A percentile compares a stretch with the other conserved stretches of the same genome.
Conservation (phyloP, 31 red algal genomes). For the Asparagopsis taxiformis region DNA sequence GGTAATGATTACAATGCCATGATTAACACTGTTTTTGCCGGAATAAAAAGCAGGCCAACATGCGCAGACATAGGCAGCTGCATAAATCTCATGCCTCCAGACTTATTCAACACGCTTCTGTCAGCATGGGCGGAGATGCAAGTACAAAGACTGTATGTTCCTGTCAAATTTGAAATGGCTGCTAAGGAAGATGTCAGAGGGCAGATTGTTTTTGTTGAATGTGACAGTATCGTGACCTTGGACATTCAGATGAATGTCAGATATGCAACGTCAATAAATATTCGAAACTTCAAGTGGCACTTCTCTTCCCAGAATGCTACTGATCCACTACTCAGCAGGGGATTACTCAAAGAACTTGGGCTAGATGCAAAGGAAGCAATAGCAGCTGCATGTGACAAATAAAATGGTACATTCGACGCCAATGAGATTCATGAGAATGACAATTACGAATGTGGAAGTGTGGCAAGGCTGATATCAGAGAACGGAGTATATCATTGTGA, state of each 20-base stretch:
- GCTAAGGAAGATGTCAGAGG: not conserved
- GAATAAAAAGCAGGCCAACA: not conserved
- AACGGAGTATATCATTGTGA: constrained; percentile 12
- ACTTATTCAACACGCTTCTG: no score
- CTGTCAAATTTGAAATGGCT: not conserved
- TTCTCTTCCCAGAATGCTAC: not conserved
- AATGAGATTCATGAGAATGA: not conserved
- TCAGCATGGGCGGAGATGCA: not conserved
- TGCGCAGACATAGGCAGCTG: not conserved
- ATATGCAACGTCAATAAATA: constrained; percentile 1
- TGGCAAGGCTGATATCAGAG: not conserved
- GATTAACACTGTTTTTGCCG: constrained; percentile 3
- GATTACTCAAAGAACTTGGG: not conserved
- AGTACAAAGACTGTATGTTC: not conserved
- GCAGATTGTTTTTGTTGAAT: not conserved
- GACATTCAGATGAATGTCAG: constrained; percentile 1
- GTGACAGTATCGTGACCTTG: no score
- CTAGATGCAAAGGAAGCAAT: not conserved
- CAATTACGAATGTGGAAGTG: not conserved
- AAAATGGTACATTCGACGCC: not conserved
- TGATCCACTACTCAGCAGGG: constrained; percentile 8
- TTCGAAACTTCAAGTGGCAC: constrained; percentile 1
- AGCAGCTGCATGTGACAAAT: not conserved
- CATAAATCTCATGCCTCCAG: constrained; percentile 14
- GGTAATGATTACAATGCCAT: not conserved